phyloP scores from a whole-genome alignment of 306 rosid species.

The Aeschynomene evenia region DNA sequence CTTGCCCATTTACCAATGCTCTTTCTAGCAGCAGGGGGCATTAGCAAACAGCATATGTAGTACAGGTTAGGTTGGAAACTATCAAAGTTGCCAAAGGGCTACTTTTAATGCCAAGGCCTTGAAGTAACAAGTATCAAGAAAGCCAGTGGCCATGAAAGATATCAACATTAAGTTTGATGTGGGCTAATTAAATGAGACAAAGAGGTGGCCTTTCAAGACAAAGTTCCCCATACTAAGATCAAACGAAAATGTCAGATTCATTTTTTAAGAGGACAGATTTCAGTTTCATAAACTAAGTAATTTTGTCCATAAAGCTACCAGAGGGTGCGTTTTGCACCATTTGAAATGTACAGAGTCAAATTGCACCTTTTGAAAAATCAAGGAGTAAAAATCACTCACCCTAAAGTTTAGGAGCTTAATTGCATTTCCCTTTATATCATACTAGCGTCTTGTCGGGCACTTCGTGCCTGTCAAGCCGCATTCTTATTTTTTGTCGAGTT shows the following conservation, averaged over 20 bases:
- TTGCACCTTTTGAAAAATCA: no score
- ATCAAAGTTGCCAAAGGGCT: neutral
- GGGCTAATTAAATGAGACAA: neutral
- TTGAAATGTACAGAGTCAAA: no score
- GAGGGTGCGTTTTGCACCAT: no score
- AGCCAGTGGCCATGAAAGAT: neutral
- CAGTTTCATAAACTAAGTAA: no score
- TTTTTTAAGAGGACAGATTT: neutral
- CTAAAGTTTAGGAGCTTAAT: no score
- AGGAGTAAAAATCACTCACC: no score
- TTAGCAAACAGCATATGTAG: neutral
- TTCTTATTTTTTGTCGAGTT: no score
- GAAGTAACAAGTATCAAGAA: neutral
- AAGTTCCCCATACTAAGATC: neutral
- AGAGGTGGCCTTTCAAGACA: neutral
- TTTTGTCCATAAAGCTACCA: no score
- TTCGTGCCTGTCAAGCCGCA: no score
- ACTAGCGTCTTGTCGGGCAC: no score
- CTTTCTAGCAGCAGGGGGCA: neutral
- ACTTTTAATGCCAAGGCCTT: neutral
- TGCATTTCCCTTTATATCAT: no score
- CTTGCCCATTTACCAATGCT: neutral
- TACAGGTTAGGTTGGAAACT: neutral
- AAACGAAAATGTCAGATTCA: neutral
- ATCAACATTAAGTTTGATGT: neutral